phyloP scores from a whole-genome alignment of 2,329 filamentous ascomycete species.

The Grosmannia serpens region DNA sequence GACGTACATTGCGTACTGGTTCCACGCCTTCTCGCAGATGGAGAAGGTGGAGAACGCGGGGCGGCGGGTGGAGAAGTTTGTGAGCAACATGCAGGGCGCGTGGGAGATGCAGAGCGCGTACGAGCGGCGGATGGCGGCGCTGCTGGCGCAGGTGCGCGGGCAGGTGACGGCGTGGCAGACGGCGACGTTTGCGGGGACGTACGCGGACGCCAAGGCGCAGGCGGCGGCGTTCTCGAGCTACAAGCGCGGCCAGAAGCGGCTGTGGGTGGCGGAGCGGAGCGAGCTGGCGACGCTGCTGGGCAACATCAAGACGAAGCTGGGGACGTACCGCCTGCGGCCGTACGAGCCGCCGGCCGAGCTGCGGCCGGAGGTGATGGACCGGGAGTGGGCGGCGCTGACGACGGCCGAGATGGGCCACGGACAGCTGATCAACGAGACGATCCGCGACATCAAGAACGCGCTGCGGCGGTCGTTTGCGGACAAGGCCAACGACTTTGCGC shows the following conservation, averaged over 20 bases:
- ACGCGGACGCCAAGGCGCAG: slow-evolving; percentile 83
- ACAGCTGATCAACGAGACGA: slow-evolving; percentile 94
- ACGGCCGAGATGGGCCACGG: slow-evolving; percentile 78
- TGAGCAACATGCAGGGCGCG: slow-evolving; percentile 96
- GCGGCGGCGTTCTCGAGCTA: slow-evolving; percentile 72
- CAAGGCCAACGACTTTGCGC: slow-evolving; percentile 95
- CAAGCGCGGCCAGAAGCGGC: slow-evolving; percentile 80
- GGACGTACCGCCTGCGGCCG: slow-evolving; percentile 80
- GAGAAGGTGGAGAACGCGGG: slow-evolving; percentile 97
- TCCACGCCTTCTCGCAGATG: slow-evolving; percentile 98
- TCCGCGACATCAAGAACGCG: slow-evolving; percentile 95
- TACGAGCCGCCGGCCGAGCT: slow-evolving; percentile 85
- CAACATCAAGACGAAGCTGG: slow-evolving; percentile 98
- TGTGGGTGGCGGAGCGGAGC: slow-evolving; percentile 96
- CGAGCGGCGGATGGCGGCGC: slow-evolving; percentile 76
- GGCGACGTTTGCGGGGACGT: slow-evolving; percentile 80
- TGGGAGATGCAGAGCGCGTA: slow-evolving; percentile 99
- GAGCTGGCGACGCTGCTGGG: slow-evolving; percentile 85
- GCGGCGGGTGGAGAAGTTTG: slow-evolving; percentile 92
- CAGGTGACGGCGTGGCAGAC: slow-evolving; percentile 69
- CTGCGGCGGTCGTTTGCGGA: slow-evolving; percentile 89
- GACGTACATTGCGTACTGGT: slow-evolving; percentile 99
- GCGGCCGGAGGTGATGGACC: slow-evolving; percentile 69
- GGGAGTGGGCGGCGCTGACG: slow-evolving; percentile 69
- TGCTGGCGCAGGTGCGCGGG: slow-evolving; percentile 61